phyloP scores from a whole-genome alignment of 2,329 filamentous ascomycete species.

The Penicillium sp. region DNA sequence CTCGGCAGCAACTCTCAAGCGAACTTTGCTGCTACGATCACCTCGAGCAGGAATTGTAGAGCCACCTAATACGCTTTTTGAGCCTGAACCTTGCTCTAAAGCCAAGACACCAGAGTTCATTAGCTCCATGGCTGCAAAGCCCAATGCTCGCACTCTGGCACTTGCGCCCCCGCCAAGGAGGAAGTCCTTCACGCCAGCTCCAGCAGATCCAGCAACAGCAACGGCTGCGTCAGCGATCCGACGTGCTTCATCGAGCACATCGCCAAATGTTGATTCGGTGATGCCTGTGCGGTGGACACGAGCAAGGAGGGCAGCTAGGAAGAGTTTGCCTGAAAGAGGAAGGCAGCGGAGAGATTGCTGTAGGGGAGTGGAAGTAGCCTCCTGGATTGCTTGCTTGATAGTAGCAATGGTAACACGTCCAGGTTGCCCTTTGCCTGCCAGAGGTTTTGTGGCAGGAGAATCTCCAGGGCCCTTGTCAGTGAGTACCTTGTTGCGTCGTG shows the following conservation, averaged over 20 bases:
- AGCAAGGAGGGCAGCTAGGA: constrained; percentile 77
- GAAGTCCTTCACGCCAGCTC: constrained; percentile 58
- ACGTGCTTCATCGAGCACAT: constrained; percentile 82
- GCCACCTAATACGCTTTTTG: constrained; percentile 29
- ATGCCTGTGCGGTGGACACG: constrained; percentile 79
- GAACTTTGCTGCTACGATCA: constrained; percentile 82
- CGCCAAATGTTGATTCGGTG: constrained; percentile 81
- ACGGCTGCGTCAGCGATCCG: constrained; percentile 55
- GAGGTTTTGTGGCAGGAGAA: constrained; percentile 19
- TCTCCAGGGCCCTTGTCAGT: constrained; percentile 7
- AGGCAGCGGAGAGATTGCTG: constrained; percentile 84
- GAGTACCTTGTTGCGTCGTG: constrained; percentile 26
- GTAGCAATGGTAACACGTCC: constrained; percentile 82
- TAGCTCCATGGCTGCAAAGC: constrained; percentile 74
- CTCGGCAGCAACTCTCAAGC: constrained; percentile 83
- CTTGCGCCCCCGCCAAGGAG: constrained; percentile 49
- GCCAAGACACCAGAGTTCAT: constrained; percentile 85
- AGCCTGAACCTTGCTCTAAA: constrained; percentile 56
- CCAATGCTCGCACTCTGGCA: constrained; percentile 59
- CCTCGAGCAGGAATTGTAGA: constrained; percentile 60
- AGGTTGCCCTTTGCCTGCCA: constrained; percentile 31
- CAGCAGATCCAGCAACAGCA: constrained; percentile 52
- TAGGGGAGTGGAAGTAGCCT: constrained; percentile 87
- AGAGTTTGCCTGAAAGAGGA: constrained; percentile 77
- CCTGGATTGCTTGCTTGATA: constrained; percentile 89